Percentiles rank a stretch among this genome's conserved stretches.
Evolutionary conservation across 2,329 filamentous ascomycete species (phyloP).

Genomic region (Eutypella sp.): DNA sequence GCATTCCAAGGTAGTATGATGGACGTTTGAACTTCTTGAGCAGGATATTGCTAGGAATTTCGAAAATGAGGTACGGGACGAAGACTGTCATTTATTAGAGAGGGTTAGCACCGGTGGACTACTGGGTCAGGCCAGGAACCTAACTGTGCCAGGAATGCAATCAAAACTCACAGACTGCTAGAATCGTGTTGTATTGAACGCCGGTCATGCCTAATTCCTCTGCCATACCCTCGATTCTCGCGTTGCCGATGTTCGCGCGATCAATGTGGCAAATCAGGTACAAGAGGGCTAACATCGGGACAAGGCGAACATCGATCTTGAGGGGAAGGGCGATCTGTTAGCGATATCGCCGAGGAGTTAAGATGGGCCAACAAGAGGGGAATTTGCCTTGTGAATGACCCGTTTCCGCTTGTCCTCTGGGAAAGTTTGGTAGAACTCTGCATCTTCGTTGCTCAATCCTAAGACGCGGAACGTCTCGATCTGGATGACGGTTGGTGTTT

Average conservation of each 20-base stretch:
- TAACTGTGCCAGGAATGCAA: too few species aligned
- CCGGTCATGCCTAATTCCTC: slow-evolving; percentile 43
- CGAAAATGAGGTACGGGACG: slow-evolving; percentile 53
- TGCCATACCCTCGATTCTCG: slow-evolving; percentile 36
- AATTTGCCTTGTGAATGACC: slow-evolving; percentile 20
- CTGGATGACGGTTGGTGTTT: slow-evolving; percentile 13
- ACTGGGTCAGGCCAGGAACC: too few species aligned
- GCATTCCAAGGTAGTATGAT: slow-evolving; percentile 58
- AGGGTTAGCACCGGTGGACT: too few species aligned
- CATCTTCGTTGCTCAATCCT: slow-evolving; percentile 23
- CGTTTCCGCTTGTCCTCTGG: slow-evolving; percentile 17
- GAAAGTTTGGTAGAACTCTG: slow-evolving; percentile 22
- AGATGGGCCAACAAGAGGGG: too few species aligned
- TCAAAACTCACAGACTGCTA: slow-evolving; percentile 58
- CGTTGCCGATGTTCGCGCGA: slow-evolving; percentile 43
- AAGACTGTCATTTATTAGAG: slow-evolving; percentile 3
- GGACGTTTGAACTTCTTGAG: slow-evolving; percentile 57
- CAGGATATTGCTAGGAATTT: slow-evolving; percentile 58
- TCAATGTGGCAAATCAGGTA: slow-evolving; percentile 52
- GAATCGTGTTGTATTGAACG: slow-evolving; percentile 41
- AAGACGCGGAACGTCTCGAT: slow-evolving; percentile 26
- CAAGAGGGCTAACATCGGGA: slow-evolving; percentile 48
- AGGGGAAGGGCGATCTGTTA: neutral
- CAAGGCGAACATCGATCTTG: slow-evolving; percentile 24
- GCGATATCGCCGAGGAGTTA: too few species aligned